These are phyloP conservation scores for Silene conica DNA, from an alignment of 148 eudicot species.

Conservation along the genomic window DNA sequence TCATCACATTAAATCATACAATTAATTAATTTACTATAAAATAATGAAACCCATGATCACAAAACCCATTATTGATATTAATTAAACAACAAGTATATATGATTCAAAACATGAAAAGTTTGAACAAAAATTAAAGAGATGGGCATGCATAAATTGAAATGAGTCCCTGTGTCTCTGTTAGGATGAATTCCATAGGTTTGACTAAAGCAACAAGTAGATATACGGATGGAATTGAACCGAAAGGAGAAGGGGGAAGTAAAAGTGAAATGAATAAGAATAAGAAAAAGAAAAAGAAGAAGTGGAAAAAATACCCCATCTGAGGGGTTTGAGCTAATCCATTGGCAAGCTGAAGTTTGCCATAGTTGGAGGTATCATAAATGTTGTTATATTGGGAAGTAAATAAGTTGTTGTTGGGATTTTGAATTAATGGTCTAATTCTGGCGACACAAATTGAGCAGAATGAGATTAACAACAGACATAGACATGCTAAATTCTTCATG, in stretches of 20 bases:
- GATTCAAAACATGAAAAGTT: background rate
- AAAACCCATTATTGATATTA: background rate
- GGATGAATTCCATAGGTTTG: no score
- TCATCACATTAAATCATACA: slow-evolving; percentile 21
- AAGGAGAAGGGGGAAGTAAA: background rate
- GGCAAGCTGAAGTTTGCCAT: slow-evolving; percentile 58
- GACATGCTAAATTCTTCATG: slow-evolving; percentile 1
- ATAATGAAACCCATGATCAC: no score
- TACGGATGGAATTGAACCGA: no score
- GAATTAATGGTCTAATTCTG: slow-evolving; percentile 28
- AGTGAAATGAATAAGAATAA: background rate
- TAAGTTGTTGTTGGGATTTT: slow-evolving; percentile 12
- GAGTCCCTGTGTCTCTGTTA: no score
- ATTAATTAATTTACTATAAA: background rate
- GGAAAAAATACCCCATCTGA: slow-evolving; percentile 76
- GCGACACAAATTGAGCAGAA: slow-evolving; percentile 25
- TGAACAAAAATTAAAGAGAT: slow-evolving; percentile 7
- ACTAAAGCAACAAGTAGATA: no score
- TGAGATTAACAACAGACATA: slow-evolving; percentile 27
- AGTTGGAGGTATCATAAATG: slow-evolving; percentile 61
- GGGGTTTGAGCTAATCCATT: slow-evolving; percentile 90
- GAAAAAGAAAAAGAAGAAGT: background rate
- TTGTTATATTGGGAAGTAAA: slow-evolving; percentile 32
- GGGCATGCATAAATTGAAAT: slow-evolving; percentile 11
- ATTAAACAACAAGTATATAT: background rate